Conservation (phyloP, 2,329 filamentous ascomycete species). For the Fusarium foetens region DNA sequence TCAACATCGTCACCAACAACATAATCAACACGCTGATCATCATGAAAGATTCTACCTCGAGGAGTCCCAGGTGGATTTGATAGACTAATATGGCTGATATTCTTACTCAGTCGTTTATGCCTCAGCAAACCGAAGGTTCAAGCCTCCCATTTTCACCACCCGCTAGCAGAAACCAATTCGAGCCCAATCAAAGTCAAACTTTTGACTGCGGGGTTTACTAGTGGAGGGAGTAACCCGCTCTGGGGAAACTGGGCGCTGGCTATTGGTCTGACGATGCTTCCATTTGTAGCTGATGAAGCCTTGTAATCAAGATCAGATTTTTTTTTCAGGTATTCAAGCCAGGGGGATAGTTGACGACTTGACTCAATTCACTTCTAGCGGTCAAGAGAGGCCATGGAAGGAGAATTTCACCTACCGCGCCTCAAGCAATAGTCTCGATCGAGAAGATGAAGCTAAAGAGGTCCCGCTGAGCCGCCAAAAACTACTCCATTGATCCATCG, state of each 20-base stretch:
- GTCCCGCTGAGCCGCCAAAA: conserved; percentile 37
- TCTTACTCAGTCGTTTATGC: conserved; percentile 18
- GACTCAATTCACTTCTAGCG: conserved; percentile 12
- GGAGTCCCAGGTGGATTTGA: conserved; percentile 20
- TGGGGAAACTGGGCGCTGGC: conserved; percentile 35
- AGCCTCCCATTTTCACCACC: conserved; percentile 8
- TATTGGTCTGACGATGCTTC: conserved; percentile 41
- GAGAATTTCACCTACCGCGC: background rate
- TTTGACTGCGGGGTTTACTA: conserved; percentile 43
- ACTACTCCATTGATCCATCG: conserved; percentile 26
- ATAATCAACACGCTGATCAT: conserved; percentile 19
- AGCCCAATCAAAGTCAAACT: conserved; percentile 25
- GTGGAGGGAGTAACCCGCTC: conserved; percentile 23
- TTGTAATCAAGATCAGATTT: background rate
- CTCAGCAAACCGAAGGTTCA: conserved; percentile 21
- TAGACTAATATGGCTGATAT: conserved; percentile 31
- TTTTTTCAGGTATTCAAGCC: background rate
- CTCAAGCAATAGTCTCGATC: conserved; percentile 21
- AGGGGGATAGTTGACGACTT: background rate
- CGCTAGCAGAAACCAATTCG: background rate
- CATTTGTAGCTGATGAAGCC: conserved; percentile 27
- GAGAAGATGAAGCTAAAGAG: conserved; percentile 6
- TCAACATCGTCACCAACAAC: background rate
- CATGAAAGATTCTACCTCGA: conserved; percentile 21
- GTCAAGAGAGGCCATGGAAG: conserved; percentile 1